Base-by-base conservation (phyloP, 2,329 filamentous ascomycete genomes). In the Cordyceps militaris region DNA sequence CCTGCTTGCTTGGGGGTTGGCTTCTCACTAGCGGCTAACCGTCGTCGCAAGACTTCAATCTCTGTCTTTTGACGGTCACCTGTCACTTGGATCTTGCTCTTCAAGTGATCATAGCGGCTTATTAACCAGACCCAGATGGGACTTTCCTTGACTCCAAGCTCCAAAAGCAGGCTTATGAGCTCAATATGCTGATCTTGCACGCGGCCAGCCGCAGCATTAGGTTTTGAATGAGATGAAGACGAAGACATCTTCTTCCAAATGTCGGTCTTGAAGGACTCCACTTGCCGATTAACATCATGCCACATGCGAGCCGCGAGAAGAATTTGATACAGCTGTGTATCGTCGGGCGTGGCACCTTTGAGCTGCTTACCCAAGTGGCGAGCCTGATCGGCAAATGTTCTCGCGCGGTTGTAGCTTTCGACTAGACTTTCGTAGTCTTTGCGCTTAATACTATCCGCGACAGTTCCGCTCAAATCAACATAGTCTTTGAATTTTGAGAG, bases 81-180 rank as follows among this genome's bases (percentile, higher is more conserved):
- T 14, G 86, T 88, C 0, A 82, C 78, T 43, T 84, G 83, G 55
- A 97, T 93, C 69, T 89, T 95, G 62, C 85, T 85, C 71, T 94
- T 97, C 57, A 99, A 79, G 66, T 92, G 86, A 62, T 96, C 90
- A 67, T 92, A 95, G 47, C 90, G 86, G 66, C 91, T 96, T 57
- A 93, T 77, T 26, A 99, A 83, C 92, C 94, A 99, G 11, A 95
- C 82, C 89, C 90, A 96, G 61, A 99, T 96, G 1, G 94, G 94
- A 65, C 96, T 99, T 60, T 97, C 91, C 10, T 96, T 88, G 2
- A 96, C 91, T 7, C 94, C 95, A 21, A 99, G 78, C 70, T 99
- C 93, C n/a, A 99, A 76, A 55, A 99, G 79, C 36, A 97, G 79
- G 23, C 85, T 81, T 56, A 99, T 97, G 49, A 97, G 78, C 68